A percentile compares a stretch with the other conserved stretches of the same genome.
phyloP scores from a whole-genome alignment of 1,284 basidiomycete genomes.

The Athelia psychrophila region DNA sequence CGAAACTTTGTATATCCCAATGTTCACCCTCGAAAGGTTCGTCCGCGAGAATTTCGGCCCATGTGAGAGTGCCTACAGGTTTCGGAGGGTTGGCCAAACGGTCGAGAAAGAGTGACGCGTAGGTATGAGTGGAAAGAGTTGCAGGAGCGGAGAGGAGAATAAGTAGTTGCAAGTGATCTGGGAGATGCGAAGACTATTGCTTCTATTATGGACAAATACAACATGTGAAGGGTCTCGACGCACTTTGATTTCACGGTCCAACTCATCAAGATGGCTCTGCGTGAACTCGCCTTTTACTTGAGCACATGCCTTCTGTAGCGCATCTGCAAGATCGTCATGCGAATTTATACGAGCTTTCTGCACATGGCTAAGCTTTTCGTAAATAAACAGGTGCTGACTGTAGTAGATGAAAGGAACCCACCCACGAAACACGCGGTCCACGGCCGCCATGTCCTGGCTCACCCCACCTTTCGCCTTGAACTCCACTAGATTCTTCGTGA shows the following conservation, averaged over 20 bases:
- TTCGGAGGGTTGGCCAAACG: slow-evolving; percentile 40
- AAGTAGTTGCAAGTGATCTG: slow-evolving; percentile 68
- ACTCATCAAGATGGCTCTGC: slow-evolving; percentile 40
- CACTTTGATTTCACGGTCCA: slow-evolving; percentile 67
- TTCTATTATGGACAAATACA: slow-evolving; percentile 5
- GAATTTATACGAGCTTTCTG: slow-evolving; percentile 71
- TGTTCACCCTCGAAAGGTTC: slow-evolving; percentile 79
- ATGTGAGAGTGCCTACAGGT: slow-evolving; percentile 47
- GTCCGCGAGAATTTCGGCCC: slow-evolving; percentile 72
- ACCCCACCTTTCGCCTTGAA: not conserved
- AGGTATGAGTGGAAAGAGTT: not conserved
- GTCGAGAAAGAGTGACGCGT: slow-evolving; percentile 49
- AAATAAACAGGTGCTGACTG: not conserved
- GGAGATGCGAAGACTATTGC: slow-evolving; percentile 51
- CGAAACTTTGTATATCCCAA: slow-evolving; percentile 60
- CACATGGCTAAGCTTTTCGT: slow-evolving; percentile 40
- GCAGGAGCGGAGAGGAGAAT: slow-evolving; percentile 1
- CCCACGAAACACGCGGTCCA: not conserved
- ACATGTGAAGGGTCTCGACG: slow-evolving; percentile 5
- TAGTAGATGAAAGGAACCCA: slow-evolving; percentile 4
- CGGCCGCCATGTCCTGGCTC: slow-evolving; percentile 21
- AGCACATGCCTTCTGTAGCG: slow-evolving; percentile 48
- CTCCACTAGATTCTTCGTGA: not conserved
- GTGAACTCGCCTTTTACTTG: slow-evolving; percentile 47
- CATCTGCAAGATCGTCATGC: slow-evolving; percentile 54